phyloP scores from a whole-genome alignment of 768 basidiomycete genomes.

The Mycena venus region DNA sequence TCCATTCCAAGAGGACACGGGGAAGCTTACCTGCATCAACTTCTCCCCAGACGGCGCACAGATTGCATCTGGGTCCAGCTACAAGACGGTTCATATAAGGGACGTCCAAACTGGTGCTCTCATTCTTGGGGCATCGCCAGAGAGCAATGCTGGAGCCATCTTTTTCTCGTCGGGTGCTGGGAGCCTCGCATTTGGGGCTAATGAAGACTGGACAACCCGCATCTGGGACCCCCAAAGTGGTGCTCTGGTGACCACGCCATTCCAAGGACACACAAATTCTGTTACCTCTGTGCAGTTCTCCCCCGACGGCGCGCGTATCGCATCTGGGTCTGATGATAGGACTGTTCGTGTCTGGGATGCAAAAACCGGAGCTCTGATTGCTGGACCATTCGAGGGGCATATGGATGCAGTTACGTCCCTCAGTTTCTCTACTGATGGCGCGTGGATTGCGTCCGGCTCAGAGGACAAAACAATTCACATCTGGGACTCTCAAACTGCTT shows the following conservation, averaged over 20 bases:
- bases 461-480: not conserved
- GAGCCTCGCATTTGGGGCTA: too few species aligned
- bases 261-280: too few species aligned
- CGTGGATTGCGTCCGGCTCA: not conserved
- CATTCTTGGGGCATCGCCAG: too few species aligned
- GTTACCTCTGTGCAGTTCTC: too few species aligned
- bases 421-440: not conserved
- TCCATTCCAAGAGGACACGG: not conserved
- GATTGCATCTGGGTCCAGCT: not conserved
- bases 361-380: not conserved
- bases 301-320: too few species aligned
- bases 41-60: not conserved
- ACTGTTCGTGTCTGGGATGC: too few species aligned
- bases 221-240: too few species aligned
- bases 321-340: too few species aligned
- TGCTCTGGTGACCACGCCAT: too few species aligned
- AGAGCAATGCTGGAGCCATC: too few species aligned
- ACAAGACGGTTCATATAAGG: not conserved
- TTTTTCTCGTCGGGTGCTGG: too few species aligned
- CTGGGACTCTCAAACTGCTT: not conserved
- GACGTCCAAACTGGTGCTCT: not conserved
- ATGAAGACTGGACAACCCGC: too few species aligned
- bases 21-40: not conserved
- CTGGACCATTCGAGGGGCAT: not conserved
- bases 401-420: not conserved